phyloP scores from a whole-genome alignment of 2,329 filamentous ascomycete genomes.

The Chalaropsis thielavioides region DNA sequence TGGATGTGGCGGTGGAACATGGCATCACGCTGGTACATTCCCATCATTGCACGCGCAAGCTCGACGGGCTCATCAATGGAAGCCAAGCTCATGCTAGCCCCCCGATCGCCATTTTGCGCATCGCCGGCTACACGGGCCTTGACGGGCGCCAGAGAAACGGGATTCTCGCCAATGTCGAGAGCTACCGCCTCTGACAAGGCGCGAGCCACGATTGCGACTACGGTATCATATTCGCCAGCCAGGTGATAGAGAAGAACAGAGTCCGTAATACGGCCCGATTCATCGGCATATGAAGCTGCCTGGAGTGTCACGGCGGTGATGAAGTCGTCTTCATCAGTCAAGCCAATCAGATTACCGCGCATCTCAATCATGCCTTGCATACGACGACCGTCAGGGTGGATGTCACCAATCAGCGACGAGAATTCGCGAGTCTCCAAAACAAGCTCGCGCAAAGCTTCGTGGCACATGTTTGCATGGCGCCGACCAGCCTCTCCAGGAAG shows the following conservation, averaged over 20 bases:
- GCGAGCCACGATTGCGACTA: slow-evolving; percentile 79
- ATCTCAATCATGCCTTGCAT: slow-evolving; percentile 80
- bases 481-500: slow-evolving; percentile 58
- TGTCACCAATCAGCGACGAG: slow-evolving; percentile 82
- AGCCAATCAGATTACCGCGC: slow-evolving; percentile 64
- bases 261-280: slow-evolving; percentile 84
- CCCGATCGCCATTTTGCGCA: slow-evolving; percentile 42
- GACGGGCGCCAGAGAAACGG: slow-evolving; percentile 62
- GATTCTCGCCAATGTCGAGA: slow-evolving; percentile 69
- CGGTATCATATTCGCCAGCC: slow-evolving; percentile 86
- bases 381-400: slow-evolving; percentile 69
- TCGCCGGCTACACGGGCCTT: slow-evolving; percentile 48
- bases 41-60: slow-evolving; percentile 46
- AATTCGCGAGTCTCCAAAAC: slow-evolving; percentile 96
- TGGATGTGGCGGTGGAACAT: slow-evolving; percentile 47
- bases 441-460: slow-evolving; percentile 83
- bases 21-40: slow-evolving; percentile 45
- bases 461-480: slow-evolving; percentile 68
- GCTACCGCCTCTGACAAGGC: slow-evolving; percentile 81
- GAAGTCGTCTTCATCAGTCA: slow-evolving; percentile 69
- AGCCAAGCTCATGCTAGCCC: slow-evolving; percentile 26
- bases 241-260: slow-evolving; percentile 90
- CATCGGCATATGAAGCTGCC: slow-evolving; percentile 82
- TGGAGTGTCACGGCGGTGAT: slow-evolving; percentile 84
- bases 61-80: slow-evolving; percentile 47